A percentile compares a stretch with the other conserved stretches of the same genome.
Evolutionary conservation across 148 eudicot genomes (phyloP).

Genomic region (Arctostaphylos glauca): DNA sequence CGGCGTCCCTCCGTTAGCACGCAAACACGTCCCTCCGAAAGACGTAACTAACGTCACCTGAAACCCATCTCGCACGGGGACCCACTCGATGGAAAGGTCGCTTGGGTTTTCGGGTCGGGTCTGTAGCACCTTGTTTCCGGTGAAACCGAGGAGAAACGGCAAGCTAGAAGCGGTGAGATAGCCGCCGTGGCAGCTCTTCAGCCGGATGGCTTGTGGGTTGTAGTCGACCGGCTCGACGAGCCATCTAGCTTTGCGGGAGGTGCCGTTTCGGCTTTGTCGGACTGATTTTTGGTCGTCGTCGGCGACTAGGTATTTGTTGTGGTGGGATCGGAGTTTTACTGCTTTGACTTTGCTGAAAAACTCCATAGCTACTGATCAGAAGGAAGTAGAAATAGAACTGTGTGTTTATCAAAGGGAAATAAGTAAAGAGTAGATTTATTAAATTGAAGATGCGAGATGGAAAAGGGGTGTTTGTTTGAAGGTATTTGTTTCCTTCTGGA

Average conservation of each 20-base stretch:
- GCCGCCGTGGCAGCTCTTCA: conserved; percentile 45
- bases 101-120: conserved; percentile 26
- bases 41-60: conserved; percentile 42
- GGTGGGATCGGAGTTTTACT: conserved; percentile 56
- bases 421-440: background rate
- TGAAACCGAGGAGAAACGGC: conserved; percentile 63
- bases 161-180: conserved; percentile 60
- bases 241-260: conserved; percentile 53
- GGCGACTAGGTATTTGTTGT: conserved; percentile 60
- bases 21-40: conserved; percentile 46
- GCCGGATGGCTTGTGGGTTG: conserved; percentile 37
- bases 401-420: too few species aligned
- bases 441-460: background rate
- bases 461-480: background rate
- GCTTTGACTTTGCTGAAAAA: conserved; percentile 49
- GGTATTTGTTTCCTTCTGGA: conserved; percentile 4
- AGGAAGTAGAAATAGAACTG: background rate
- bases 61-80: conserved; percentile 65
- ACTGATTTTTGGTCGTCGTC: conserved; percentile 53
- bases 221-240: conserved; percentile 48
- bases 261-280: conserved; percentile 60
- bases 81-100: conserved; percentile 53
- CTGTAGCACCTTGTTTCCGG: conserved; percentile 57
- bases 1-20: conserved; percentile 75
- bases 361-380: conserved; percentile 36